Conservation (phyloP, 345 rosid genomes). For the Draba incana region DNA sequence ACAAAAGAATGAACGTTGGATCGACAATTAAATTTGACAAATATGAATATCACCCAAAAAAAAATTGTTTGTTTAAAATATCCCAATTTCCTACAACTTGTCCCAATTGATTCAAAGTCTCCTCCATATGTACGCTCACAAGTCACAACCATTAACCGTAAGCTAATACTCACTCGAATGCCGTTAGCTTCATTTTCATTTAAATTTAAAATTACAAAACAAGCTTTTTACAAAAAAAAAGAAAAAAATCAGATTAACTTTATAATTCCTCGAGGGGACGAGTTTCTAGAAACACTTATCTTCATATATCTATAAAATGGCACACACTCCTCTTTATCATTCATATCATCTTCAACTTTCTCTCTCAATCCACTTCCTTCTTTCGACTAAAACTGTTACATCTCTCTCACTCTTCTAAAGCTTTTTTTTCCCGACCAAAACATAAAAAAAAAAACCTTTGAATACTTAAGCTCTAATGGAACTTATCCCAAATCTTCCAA, state of each 20-base stretch:
- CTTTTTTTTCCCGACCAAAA: background rate
- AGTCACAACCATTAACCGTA: constrained; percentile 19
- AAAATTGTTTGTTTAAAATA: too few relatives aligned
- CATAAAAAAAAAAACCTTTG: background rate
- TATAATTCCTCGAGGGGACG: too few relatives aligned
- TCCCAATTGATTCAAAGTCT: constrained; percentile 22
- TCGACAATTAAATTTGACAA: too few relatives aligned
- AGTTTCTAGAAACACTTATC: constrained; percentile 38
- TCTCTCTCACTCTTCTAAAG: background rate
- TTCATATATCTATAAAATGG: constrained; percentile 33
- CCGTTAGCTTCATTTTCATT: constrained; percentile 20
- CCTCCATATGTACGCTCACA: background rate
- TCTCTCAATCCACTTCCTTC: constrained; percentile 19
- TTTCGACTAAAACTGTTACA: constrained; percentile 7
- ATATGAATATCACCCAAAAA: too few relatives aligned
- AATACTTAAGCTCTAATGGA: constrained; percentile 47
- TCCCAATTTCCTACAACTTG: background rate
- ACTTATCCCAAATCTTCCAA: constrained; percentile 62
- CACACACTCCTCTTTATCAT: constrained; percentile 27
- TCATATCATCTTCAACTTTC: constrained; percentile 33
- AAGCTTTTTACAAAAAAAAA: background rate
- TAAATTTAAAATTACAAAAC: background rate
- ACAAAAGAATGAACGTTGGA: too few relatives aligned
- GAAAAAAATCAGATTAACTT: too few relatives aligned
- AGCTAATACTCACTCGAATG: background rate